Evolutionary conservation across 2,329 filamentous ascomycete genomes (phyloP).

Genomic region (Penicillium sp.): DNA sequence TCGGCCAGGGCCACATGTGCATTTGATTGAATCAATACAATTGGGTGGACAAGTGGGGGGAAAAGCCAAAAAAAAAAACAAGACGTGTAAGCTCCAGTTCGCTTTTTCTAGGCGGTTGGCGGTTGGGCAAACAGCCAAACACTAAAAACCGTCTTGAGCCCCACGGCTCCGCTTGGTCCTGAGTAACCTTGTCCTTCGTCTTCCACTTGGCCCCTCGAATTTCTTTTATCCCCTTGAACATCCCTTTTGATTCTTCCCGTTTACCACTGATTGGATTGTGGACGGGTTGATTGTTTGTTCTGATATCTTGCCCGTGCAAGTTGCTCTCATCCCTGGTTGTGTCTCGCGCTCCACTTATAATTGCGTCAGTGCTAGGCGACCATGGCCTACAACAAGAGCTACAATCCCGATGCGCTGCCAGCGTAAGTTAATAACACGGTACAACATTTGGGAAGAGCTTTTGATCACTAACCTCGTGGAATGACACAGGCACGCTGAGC

Average conservation of each 20-base stretch:
- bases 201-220: not conserved
- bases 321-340: constrained; percentile 11
- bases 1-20: not conserved
- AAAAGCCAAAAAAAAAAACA: not conserved
- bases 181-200: constrained; percentile 12
- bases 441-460: not conserved
- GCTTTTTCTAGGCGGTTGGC: not conserved
- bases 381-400: constrained; percentile 94
- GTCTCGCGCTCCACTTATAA: constrained; percentile 15
- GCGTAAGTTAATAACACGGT: constrained; percentile 64
- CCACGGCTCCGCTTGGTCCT: constrained; percentile 35
- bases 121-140: constrained; percentile 19
- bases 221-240: constrained; percentile 7
- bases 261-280: constrained; percentile 11
- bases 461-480: constrained; percentile 25
- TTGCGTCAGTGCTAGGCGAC: constrained; percentile 38
- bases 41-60: constrained; percentile 1
- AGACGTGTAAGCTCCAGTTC: not conserved
- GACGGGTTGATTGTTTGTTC: not conserved
- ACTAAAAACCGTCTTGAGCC: constrained; percentile 24
- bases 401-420: constrained; percentile 93
- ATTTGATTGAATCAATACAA: not conserved
- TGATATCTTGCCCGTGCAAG: constrained; percentile 8
- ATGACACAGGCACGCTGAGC: constrained; percentile 70
- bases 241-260: constrained; percentile 9